Evolutionary conservation across 768 basidiomycete species (phyloP), one percentile per base, ranked within the genome.

Genomic region (Thelephora ganbajun): DNA sequence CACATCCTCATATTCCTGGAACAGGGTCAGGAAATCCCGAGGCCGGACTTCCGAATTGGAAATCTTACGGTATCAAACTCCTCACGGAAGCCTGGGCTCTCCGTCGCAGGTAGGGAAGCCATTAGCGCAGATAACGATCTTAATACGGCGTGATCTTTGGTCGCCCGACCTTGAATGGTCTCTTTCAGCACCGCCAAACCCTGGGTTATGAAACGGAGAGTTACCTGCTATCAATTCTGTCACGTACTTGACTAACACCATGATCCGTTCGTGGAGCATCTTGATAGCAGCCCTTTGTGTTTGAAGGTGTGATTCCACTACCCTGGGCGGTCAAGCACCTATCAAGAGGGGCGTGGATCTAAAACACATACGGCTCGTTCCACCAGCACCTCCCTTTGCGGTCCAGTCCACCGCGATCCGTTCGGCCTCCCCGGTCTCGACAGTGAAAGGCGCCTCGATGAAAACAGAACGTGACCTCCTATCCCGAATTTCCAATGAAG

Each of bases 401-500:
- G 88, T 88, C 75, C 90, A 94, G 61, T 98, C 94, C 0, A 99
- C 96, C 5, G 96, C 96, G 52, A 99, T 97, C 35, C 96, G 80
- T 61, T 99, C 96, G 13, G 96, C 96, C 66, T 99, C 96, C 33
- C 94, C 96, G 0, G 94, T 97, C 64, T 97, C 94, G 14, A 99
- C 83, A 44, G 77, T 82, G 65, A 82, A 98, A 3, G 83, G 68
- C 1, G 83, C 87, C 57, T 90, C 84, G 41, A 94, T 78, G 56
- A 87, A 94, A 11, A 83, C 80, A 1, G 80, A 77, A 46, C 82
- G 79, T 45, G 82, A 78, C 58, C 71, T 80, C 43, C 83, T 74
- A 53, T 87, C 86, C 48, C 79, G 73, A 37, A 93, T 81, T 60
- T 92, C 90, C 36, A 92, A 74, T 1, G 86, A 83, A 0, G 89